Evolutionary conservation across 2,329 filamentous ascomycete genomes (phyloP), one percentile per base, ranked within the genome.

Genomic region (Graphiopsis chlorocephala): DNA sequence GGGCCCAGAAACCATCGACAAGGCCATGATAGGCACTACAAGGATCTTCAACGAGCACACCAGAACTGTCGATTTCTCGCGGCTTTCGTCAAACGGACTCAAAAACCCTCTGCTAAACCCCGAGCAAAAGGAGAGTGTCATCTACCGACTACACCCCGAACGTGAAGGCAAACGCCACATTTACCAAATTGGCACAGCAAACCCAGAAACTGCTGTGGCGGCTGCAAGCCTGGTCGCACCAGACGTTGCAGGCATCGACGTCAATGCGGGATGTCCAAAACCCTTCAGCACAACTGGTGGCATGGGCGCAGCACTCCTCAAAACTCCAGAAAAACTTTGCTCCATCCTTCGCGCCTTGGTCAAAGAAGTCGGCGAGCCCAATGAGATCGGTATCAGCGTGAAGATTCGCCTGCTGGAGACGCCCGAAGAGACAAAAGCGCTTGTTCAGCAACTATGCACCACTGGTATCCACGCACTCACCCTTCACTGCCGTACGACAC

Each of bases 181-280:
- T 65, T 98, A 95, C 77, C 95, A 99, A 76, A 88, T 99, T 65
- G 95, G 95, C 65, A 97, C 94, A 0, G 87, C 93, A 11, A 88
- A 90, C 65, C 92, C 95, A 0, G 88, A 90, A 14, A 85, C 88
- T 31, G 95, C 95, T 0, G 93, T 98, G 0, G 81, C 90, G 75
- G 93, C 94, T 0, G 93, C 94, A 2, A 88, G 88, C 61, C 80
- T 97, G 17, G 90, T 99, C 23, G 95, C 93, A 0, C 85, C 81
- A 14, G 92, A 98, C 78, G 95, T 99, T 3, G 88, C 89, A 0
- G 95, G 95, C 66, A 97, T 99, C 71, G 95, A 98, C 76, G 90
- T 99, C 67, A 99, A 99, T 77, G 93, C 95, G 0, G 95, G 95
- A n/a, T 99, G 95, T 75, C 95, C 95, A 0, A 99, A 99, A 78